These are phyloP conservation scores for Zychaea mexicana DNA, from an alignment of 371 early-diverging fungal species.

Conservation along the genomic window DNA sequence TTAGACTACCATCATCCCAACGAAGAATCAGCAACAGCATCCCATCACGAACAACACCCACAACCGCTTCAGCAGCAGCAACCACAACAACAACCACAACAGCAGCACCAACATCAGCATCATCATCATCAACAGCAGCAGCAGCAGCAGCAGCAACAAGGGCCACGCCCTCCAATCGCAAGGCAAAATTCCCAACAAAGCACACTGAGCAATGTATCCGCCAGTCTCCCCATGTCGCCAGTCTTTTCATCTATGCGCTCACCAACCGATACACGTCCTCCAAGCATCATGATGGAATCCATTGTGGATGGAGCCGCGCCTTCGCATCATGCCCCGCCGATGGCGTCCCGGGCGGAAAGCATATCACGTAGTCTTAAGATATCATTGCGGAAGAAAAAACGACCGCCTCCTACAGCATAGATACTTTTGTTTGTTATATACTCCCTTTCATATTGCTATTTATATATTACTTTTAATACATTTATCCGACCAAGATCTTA, in stretches of 20 bases:
- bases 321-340: conserved; percentile 7
- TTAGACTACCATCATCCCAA: not conserved
- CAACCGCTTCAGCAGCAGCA: not conserved
- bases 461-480: not conserved
- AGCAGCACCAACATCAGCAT: not conserved
- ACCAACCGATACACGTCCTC: conserved; percentile 28
- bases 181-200: conserved; percentile 24
- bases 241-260: conserved; percentile 17
- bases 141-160: too few relatives aligned
- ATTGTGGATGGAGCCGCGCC: conserved; percentile 19
- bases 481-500: too few relatives aligned
- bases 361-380: conserved; percentile 49
- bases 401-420: conserved; percentile 11
- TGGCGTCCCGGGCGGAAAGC: conserved; percentile 45
- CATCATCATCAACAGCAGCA: not conserved
- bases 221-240: conserved; percentile 17
- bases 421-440: not conserved
- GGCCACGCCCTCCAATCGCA: conserved; percentile 9
- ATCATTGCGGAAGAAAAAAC: conserved; percentile 44
- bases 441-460: not conserved
- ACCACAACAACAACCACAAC: not conserved
- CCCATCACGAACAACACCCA: conserved; percentile 5
- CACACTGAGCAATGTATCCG: conserved; percentile 1
- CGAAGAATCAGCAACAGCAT: not conserved
- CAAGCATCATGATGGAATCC: conserved; percentile 12